Evolutionary conservation across 495 filamentous ascomycete species (phyloP).

Genomic region (Neohortaea acidophila): DNA sequence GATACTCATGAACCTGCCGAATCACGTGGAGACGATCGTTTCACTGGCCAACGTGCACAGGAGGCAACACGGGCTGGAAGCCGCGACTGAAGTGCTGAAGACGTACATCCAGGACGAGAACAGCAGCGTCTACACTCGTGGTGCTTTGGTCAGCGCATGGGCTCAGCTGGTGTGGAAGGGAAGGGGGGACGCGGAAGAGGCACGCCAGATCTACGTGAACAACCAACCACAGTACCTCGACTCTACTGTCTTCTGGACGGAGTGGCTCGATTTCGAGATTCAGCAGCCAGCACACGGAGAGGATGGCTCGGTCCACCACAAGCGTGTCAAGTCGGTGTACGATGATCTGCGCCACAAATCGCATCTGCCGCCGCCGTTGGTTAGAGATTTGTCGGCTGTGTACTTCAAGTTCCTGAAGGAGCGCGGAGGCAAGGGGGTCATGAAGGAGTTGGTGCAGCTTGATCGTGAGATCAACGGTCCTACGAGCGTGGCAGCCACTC

Average conservation of each 20-base stretch:
- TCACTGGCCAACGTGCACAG: conserved; percentile 81
- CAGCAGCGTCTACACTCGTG: conserved; percentile 67
- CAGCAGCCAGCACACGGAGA: conserved; percentile 52
- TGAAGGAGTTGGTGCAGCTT: conserved; percentile 70
- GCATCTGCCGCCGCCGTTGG: conserved; percentile 45
- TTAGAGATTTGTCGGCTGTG: conserved; percentile 61
- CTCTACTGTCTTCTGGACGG: conserved; percentile 82
- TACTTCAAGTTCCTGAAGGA: conserved; percentile 82
- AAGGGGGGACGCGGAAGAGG: conserved; percentile 71
- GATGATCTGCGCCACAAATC: conserved; percentile 64
- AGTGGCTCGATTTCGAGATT: conserved; percentile 79
- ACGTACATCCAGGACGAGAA: conserved; percentile 55
- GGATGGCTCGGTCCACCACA: conserved; percentile 49
- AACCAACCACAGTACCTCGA: conserved; percentile 76
- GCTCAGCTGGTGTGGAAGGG: conserved; percentile 80
- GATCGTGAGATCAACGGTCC: conserved; percentile 74
- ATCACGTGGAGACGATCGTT: conserved; percentile 73
- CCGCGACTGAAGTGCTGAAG: conserved; percentile 76
- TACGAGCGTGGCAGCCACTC: conserved; percentile 2
- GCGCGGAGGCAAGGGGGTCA: conserved; percentile 63
- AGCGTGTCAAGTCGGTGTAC: conserved; percentile 66
- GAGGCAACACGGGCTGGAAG: conserved; percentile 69
- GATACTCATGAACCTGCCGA: conserved; percentile 53
- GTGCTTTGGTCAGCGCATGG: conserved; percentile 78
- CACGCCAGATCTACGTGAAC: conserved; percentile 67